Evolutionary conservation across 371 early-diverging fungal species (phyloP), one percentile per base, ranked within the genome.

Genomic region (Haplosporangium sp.): DNA sequence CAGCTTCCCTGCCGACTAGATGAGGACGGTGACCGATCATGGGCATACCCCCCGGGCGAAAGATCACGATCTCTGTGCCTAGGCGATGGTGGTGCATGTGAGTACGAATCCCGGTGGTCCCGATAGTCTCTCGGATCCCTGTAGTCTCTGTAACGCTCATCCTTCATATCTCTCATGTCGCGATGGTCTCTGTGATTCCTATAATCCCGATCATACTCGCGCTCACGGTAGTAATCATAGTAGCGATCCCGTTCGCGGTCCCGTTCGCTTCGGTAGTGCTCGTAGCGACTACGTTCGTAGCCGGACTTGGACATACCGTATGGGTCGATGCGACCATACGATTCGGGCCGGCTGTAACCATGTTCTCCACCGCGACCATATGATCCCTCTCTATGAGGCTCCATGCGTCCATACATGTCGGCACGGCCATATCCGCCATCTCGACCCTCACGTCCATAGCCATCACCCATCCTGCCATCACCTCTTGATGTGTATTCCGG

Each of bases 241-340:
- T 74, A 81, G 14, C 71, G 71, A 6, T 81, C 74, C 4, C 68
- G 67, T 13, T 81, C 75, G 11, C 81, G 71, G 38, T 81, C 81
- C 4, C 81, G 75, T 1, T 79, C 80, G 41, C 80, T 58, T 12
- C 73, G 53, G 54, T 80, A 74, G 14, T 69, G 80, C 12, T 80
- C 80, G 13, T 74, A 71, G 53, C 75, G 75, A 12, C 72, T 64
- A 41, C 74, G 81, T 16, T 79, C 80, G 21, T 79, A 79, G 37
- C 65, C 53, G 21, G 46, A 45, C 42, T 72, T 79, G 14, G 80
- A 55, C 54, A 73, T 65, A 16, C 64, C 62, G 23, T 68, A 79
- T 36, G 72, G 55, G 14, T 72, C 73, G 9, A 64, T 57, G 7
- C 80, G 73, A 36, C 70, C 67, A 55, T 67, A 77, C 11, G 69